Base-by-base conservation (phyloP, 768 basidiomycete genomes). In the Rubroboletus satanas region DNA sequence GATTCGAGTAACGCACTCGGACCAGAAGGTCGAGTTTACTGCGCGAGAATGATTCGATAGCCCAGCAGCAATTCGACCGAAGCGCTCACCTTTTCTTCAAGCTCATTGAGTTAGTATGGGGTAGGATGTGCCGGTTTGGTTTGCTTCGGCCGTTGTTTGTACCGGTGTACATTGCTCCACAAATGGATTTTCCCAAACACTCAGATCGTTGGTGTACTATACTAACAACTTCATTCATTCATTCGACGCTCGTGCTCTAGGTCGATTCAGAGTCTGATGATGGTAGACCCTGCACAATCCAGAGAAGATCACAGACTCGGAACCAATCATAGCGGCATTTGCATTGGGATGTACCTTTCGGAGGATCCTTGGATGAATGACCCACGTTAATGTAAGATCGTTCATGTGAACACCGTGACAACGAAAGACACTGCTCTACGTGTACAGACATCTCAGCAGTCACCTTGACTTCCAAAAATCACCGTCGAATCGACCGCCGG, bases 1-100 rank as follows among this genome's bases (percentile, higher is more conserved):
- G 94, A 73, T 98, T 97, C 38, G 86, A 82, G 71, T 95, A 98
- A 12, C 96, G 88, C 33, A 96, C 93, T 51, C 93, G 86, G 47
- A 96, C 91, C 50, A 98, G 79, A 28, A 99, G 83, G 71, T 98
- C 94, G 47, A 94, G 79, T 73, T 93, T 94, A 62, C 83, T 77
- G 76, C 72, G 61, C 68, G 73, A 36, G 8, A 37, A 14, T 15
- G 39, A 10, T 41, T 58, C 26, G 58, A 45, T n/a, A 37, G 9
- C 5, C 21, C 17, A 14, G 17, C 2, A 36, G 43, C 9, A 36
- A 36, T 42, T 6, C 31, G 15, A 54, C 35, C 21, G 18, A 32
- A 14, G 17, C 12, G 45, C 65, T 45, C 28, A 79, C 81, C 81
- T 82, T 73, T 83, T 83, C 72, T 79, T 82, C 61, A 80, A 70